These are phyloP conservation scores for Angomonas desouzai DNA, from an alignment of 208 protist genomes.

Conservation along the genomic window DNA sequence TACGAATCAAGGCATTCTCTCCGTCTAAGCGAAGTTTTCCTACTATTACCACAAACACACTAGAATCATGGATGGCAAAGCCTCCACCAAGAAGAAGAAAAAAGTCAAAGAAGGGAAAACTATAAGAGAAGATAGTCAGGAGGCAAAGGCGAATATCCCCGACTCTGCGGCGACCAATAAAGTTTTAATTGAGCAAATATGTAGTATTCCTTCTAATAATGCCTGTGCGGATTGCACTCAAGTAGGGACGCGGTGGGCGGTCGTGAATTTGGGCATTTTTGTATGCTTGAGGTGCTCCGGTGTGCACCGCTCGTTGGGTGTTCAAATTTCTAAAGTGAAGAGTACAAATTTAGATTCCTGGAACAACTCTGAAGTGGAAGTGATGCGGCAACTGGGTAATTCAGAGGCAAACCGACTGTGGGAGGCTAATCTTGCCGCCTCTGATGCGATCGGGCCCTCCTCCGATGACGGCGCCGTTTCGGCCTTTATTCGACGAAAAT, in stretches of 20 bases:
- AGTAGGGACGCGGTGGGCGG: slow-evolving; percentile 83
- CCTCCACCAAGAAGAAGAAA: slow-evolving; percentile 3
- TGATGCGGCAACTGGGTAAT: slow-evolving; percentile 82
- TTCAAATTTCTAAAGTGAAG: slow-evolving; percentile 92
- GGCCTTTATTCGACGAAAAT: slow-evolving; percentile 70
- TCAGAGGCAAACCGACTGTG: slow-evolving; percentile 47
- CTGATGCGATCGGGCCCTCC: slow-evolving; percentile 8
- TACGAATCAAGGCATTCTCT: no score
- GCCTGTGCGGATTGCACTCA: slow-evolving; percentile 82
- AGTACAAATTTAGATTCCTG: slow-evolving; percentile 93
- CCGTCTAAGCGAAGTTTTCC: no score
- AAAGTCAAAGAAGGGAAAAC: slow-evolving; percentile 7
- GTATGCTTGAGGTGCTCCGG: slow-evolving; percentile 92
- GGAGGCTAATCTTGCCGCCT: slow-evolving; percentile 36
- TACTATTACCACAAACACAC: no score
- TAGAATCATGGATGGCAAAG: slow-evolving; percentile 9
- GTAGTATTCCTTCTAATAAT: slow-evolving; percentile 58
- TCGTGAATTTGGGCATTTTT: slow-evolving; percentile 89
- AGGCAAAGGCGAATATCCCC: slow-evolving; percentile 8
- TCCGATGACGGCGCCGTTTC: slow-evolving; percentile 36
- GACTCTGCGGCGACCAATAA: slow-evolving; percentile 74
- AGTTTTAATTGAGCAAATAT: slow-evolving; percentile 52
- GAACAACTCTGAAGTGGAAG: slow-evolving; percentile 42
- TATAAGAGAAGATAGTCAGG: slow-evolving; percentile 1
- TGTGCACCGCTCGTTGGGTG: slow-evolving; percentile 91